These are phyloP conservation scores for Collybia sordida DNA, from an alignment of 768 basidiomycete genomes.

Conservation along the genomic window DNA sequence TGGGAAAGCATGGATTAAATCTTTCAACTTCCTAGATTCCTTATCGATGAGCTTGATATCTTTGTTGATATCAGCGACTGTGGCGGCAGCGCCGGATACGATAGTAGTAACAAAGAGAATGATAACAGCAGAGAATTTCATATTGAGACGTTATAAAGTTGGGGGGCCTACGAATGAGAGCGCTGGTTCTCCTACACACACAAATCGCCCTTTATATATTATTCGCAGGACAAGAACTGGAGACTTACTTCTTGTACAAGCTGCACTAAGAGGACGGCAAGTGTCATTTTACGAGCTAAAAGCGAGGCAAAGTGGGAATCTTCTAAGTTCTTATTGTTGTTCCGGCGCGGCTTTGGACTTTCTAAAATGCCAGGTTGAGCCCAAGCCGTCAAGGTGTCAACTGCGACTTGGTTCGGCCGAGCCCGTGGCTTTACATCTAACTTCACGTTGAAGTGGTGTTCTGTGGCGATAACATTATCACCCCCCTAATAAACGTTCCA, in stretches of 20 bases:
- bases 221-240: neutral
- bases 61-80: slow-evolving; percentile 6
- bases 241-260: neutral
- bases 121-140: slow-evolving; percentile 9
- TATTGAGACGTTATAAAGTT: neutral
- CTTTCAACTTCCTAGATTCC: slow-evolving; percentile 3
- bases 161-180: too few relatives aligned
- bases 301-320: too few relatives aligned
- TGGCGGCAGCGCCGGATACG: slow-evolving; percentile 4
- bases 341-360: too few relatives aligned
- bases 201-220: neutral
- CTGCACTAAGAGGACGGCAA: neutral
- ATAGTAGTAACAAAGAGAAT: slow-evolving; percentile 2
- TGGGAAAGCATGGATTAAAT: slow-evolving; percentile 6
- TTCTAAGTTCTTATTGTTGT: too few relatives aligned
- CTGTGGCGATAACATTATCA: too few relatives aligned
- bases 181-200: neutral
- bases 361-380: too few relatives aligned
- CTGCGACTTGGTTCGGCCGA: too few relatives aligned
- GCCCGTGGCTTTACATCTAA: too few relatives aligned
- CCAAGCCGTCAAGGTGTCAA: too few relatives aligned
- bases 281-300: neutral
- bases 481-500: too few relatives aligned
- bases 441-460: too few relatives aligned
- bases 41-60: slow-evolving; percentile 3